Conservation (phyloP, 345 rosid species). For the Pseudoturritis turrita region DNA sequence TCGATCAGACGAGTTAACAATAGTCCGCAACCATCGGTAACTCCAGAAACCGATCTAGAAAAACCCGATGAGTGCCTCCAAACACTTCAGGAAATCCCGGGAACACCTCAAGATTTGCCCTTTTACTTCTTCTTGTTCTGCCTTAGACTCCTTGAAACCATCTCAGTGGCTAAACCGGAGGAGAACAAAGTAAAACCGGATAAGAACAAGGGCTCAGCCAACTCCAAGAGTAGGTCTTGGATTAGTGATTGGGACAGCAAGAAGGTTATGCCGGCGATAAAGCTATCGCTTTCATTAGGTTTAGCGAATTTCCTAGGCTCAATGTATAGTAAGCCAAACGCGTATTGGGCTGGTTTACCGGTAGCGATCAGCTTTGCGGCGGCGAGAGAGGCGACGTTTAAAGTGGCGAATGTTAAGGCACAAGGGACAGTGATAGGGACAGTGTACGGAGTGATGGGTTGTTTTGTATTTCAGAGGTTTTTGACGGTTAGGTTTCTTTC, state of each 20-base stretch:
- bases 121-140: conserved; percentile 79
- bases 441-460: conserved; percentile 80
- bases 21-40: conserved; percentile 36
- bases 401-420: conserved; percentile 69
- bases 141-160: conserved; percentile 47
- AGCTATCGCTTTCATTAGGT: conserved; percentile 64
- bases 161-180: conserved; percentile 34
- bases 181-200: conserved; percentile 1
- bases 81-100: conserved; percentile 46
- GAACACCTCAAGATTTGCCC: conserved; percentile 48
- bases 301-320: conserved; percentile 65
- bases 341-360: conserved; percentile 78
- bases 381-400: conserved; percentile 73
- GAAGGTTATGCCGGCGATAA: conserved; percentile 55
- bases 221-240: conserved; percentile 10
- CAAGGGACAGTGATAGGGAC: conserved; percentile 94
- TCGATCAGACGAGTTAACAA: conserved; percentile 40
- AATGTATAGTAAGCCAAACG: conserved; percentile 61
- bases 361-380: conserved; percentile 67
- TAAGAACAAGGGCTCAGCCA: conserved; percentile 10
- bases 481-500: conserved; percentile 65
- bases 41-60: conserved; percentile 47
- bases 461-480: conserved; percentile 65
- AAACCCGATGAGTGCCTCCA: conserved; percentile 37
- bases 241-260: conserved; percentile 27